Conservation (phyloP, 1,284 basidiomycete species). For the Rhodotorula sp. region DNA sequence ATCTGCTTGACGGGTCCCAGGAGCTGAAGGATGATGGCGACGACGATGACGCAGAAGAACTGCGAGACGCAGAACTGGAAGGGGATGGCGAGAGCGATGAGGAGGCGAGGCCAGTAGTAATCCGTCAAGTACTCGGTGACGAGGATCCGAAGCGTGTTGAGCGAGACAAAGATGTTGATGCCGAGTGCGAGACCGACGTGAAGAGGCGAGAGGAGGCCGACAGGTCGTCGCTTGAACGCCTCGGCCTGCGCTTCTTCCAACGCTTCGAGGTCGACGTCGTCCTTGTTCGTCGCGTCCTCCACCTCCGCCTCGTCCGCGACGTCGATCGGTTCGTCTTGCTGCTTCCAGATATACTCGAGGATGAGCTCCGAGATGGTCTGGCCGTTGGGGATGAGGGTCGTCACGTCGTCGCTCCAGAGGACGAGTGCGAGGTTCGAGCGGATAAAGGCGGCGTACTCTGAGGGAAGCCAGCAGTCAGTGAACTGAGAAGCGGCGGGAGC, state of each 20-base stretch:
- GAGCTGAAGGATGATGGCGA: constrained; percentile 37
- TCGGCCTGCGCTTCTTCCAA: neutral
- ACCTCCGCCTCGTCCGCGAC: neutral
- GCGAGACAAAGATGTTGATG: constrained; percentile 23
- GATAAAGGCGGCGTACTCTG: constrained; percentile 32
- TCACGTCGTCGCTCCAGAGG: constrained; percentile 29
- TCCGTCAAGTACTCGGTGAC: constrained; percentile 69
- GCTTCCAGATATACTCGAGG: constrained; percentile 27
- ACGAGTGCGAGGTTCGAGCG: constrained; percentile 20
- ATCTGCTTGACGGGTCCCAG: constrained; percentile 21
- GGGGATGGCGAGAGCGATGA: constrained; percentile 63
- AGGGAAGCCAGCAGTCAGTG: neutral
- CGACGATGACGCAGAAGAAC: constrained; percentile 53
- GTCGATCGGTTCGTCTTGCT: constrained; percentile 7
- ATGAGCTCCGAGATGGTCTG: constrained; percentile 24
- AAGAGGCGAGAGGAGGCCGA: constrained; percentile 23
- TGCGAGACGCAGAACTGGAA: constrained; percentile 64
- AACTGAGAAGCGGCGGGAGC: no score
- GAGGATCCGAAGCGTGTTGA: constrained; percentile 47
- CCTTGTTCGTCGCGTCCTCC: neutral
- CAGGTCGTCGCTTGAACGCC: constrained; percentile 4
- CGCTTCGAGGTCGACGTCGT: neutral
- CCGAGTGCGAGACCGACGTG: constrained; percentile 31
- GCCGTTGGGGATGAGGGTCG: constrained; percentile 14
- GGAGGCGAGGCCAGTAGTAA: constrained; percentile 62